phyloP scores from a whole-genome alignment of 2,329 filamentous ascomycete genomes.

The Xenoacremonium recifei region DNA sequence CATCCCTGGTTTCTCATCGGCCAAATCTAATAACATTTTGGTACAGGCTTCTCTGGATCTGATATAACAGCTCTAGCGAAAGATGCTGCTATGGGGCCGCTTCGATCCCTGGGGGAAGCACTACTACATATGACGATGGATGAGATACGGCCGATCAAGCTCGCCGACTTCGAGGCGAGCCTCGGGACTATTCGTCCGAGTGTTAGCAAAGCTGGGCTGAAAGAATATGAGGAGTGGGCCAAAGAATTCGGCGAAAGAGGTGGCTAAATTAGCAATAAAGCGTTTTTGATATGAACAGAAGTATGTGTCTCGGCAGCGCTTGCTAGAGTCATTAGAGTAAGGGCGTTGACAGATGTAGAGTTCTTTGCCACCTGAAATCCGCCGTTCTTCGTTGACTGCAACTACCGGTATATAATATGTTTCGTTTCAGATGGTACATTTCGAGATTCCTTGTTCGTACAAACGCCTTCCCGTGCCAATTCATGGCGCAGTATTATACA shows the following conservation, averaged over 20 bases:
- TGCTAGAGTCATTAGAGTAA: too few relatives aligned
- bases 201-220: slow-evolving; percentile 80
- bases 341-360: background rate
- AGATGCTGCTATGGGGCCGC: slow-evolving; percentile 94
- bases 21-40: background rate
- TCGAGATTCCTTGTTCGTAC: slow-evolving; percentile 11
- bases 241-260: slow-evolving; percentile 89
- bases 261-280: slow-evolving; percentile 60
- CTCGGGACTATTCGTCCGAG: slow-evolving; percentile 83
- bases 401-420: slow-evolving; percentile 14
- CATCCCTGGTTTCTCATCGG: background rate
- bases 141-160: slow-evolving; percentile 82
- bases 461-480: slow-evolving; percentile 6
- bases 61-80: slow-evolving; percentile 97
- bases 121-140: slow-evolving; percentile 91
- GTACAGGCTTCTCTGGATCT: slow-evolving; percentile 90
- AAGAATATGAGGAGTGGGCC: slow-evolving; percentile 93
- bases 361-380: background rate
- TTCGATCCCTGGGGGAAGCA: slow-evolving; percentile 86
- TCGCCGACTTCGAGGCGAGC: slow-evolving; percentile 82
- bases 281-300: too few relatives aligned
- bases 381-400: slow-evolving; percentile 7
- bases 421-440: slow-evolving; percentile 21
- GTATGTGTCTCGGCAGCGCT: too few relatives aligned
- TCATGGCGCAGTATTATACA: slow-evolving; percentile 19